Conservation (phyloP, 2,329 filamentous ascomycete species). For the Fusarium nelsonii region DNA sequence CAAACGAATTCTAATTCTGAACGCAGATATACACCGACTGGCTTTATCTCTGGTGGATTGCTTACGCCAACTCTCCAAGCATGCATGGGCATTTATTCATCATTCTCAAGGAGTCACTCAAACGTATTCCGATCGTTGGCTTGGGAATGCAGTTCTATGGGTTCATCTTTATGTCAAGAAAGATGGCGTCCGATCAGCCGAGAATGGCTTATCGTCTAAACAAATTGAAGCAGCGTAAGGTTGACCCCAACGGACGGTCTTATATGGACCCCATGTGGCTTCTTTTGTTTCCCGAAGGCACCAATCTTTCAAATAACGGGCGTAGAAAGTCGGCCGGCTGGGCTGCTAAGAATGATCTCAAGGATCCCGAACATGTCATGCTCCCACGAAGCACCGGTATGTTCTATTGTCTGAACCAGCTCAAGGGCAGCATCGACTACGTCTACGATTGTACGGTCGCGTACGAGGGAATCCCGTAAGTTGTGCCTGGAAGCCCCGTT, state of each 20-base stretch:
- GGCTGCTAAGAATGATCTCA: conserved; percentile 80
- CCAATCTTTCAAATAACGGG: conserved; percentile 80
- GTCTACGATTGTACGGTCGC: conserved; percentile 95
- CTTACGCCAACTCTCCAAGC: conserved; percentile 79
- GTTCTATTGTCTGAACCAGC: conserved; percentile 81
- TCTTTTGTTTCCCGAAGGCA: conserved; percentile 88
- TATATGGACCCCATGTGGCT: conserved; percentile 89
- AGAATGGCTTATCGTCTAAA: conserved; percentile 80
- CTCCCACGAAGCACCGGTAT: conserved; percentile 84
- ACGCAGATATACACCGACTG: conserved; percentile 85
- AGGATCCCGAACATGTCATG: conserved; percentile 79
- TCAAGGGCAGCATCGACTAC: conserved; percentile 81
- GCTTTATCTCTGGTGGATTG: conserved; percentile 94
- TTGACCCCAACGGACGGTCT: conserved; percentile 64
- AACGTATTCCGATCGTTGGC: conserved; percentile 82
- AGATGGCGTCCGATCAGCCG: conserved; percentile 83
- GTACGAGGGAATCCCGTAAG: conserved; percentile 93
- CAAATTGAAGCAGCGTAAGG: conserved; percentile 72
- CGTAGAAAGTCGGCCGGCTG: conserved; percentile 77
- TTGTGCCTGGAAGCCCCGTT: conserved; percentile 48
- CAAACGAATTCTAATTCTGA: background rate
- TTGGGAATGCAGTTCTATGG: conserved; percentile 87
- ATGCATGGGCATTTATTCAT: conserved; percentile 92
- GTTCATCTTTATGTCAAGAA: conserved; percentile 92
- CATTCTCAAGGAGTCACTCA: conserved; percentile 88